phyloP scores from a whole-genome alignment of 2,329 filamentous ascomycete species.

The Lachnellula hyalina region DNA sequence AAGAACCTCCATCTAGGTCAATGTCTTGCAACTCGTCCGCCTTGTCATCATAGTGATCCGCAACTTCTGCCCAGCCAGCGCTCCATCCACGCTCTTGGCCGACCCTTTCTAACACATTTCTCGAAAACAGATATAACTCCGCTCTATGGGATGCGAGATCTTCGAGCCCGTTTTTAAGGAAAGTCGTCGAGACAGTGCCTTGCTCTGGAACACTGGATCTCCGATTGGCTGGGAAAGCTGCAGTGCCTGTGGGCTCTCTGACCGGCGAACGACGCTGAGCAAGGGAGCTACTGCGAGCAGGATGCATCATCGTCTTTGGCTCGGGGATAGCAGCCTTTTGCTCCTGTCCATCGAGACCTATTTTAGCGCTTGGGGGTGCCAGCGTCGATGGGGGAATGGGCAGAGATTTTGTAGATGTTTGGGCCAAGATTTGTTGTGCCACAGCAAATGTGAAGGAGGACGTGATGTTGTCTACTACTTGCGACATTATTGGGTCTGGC shows the following conservation, averaged over 20 bases:
- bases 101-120: slow-evolving; percentile 71
- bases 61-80: slow-evolving; percentile 65
- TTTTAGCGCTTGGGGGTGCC: slow-evolving; percentile 27
- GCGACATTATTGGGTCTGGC: slow-evolving; percentile 36
- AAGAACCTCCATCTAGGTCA: slow-evolving; percentile 38
- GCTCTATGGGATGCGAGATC: slow-evolving; percentile 78
- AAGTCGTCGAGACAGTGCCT: slow-evolving; percentile 39
- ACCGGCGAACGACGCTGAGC: slow-evolving; percentile 33
- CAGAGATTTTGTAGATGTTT: slow-evolving; percentile 64
- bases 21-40: slow-evolving; percentile 50
- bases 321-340: slow-evolving; percentile 59
- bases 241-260: slow-evolving; percentile 46
- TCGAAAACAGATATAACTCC: slow-evolving; percentile 73
- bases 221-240: slow-evolving; percentile 46
- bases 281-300: slow-evolving; percentile 59
- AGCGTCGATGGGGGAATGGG: slow-evolving; percentile 59
- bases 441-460: slow-evolving; percentile 74
- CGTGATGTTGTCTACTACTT: slow-evolving; percentile 67
- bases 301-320: slow-evolving; percentile 67
- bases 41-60: slow-evolving; percentile 35
- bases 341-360: slow-evolving; percentile 43
- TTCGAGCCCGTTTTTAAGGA: slow-evolving; percentile 63
- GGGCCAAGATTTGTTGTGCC: slow-evolving; percentile 68
- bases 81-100: slow-evolving; percentile 70
- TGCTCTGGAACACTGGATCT: slow-evolving; percentile 34